Evolutionary conservation across 306 rosid species (phyloP).

Genomic region (cucumber (Cucumis sativus)): DNA sequence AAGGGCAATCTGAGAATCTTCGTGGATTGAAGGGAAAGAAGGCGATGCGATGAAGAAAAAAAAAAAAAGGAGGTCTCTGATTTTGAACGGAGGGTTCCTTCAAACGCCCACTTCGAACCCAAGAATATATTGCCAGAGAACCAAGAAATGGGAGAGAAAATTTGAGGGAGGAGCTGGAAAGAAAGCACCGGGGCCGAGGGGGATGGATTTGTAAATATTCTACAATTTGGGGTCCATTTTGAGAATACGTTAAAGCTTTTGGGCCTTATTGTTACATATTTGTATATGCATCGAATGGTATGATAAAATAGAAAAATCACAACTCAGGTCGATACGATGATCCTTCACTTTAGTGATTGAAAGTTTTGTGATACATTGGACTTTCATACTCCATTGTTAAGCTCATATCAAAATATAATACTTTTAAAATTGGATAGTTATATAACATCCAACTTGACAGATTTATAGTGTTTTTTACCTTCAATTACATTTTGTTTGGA

Average conservation of each 20-base stretch:
- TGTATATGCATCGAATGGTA: too few species aligned
- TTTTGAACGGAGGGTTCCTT: conserved; percentile 5
- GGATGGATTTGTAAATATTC: not conserved
- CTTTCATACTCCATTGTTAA: too few species aligned
- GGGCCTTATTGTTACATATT: not conserved
- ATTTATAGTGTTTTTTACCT: too few species aligned
- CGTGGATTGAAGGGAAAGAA: not conserved
- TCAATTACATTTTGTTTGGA: too few species aligned
- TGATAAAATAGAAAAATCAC: too few species aligned
- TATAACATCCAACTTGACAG: too few species aligned
- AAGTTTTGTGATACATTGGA: too few species aligned
- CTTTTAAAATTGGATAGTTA: too few species aligned
- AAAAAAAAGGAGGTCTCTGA: not conserved
- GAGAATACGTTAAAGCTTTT: not conserved
- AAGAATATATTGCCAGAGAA: conserved; percentile 1
- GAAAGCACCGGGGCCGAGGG: not conserved
- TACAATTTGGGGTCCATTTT: not conserved
- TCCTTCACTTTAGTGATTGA: too few species aligned
- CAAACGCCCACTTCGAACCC: not conserved
- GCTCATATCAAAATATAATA: too few species aligned
- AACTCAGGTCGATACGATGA: too few species aligned
- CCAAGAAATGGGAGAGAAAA: not conserved
- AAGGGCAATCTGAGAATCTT: not conserved
- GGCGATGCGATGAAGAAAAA: not conserved
- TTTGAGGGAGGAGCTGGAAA: not conserved